Conservation (phyloP, 495 filamentous ascomycete genomes). For the Aspergillus wentii region DNA sequence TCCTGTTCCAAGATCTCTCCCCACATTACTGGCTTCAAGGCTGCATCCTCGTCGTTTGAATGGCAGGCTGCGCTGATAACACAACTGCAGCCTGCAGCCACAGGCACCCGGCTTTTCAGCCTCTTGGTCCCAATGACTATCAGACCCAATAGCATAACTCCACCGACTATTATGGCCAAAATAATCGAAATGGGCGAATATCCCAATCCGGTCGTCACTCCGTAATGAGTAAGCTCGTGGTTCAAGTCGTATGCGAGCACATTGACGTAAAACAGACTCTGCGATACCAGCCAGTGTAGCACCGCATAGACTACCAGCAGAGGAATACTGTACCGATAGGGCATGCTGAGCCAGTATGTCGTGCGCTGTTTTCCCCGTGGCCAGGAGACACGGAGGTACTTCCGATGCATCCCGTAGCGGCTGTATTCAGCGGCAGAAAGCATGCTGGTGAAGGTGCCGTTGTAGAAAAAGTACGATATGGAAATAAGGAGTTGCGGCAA, state of each 20-base stretch:
- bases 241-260: too few species aligned
- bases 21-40: slow-evolving; percentile 15
- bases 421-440: slow-evolving; percentile 22
- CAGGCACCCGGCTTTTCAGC: slow-evolving; percentile 20
- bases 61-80: slow-evolving; percentile 43
- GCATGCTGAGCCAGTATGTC: too few species aligned
- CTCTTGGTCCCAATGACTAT: not conserved
- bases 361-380: slow-evolving; percentile 28
- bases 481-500: slow-evolving; percentile 34
- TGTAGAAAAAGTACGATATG: slow-evolving; percentile 29
- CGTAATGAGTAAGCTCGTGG: too few species aligned
- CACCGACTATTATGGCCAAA: not conserved
- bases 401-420: slow-evolving; percentile 15
- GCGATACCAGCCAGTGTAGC: too few species aligned
- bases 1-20: slow-evolving; percentile 8
- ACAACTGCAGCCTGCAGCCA: slow-evolving; percentile 24
- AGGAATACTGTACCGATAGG: too few species aligned
- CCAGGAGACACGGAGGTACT: slow-evolving; percentile 29
- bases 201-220: slow-evolving; percentile 5
- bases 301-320: too few species aligned
- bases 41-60: slow-evolving; percentile 8
- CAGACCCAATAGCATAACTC: not conserved
- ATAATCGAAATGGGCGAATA: slow-evolving; percentile 18
- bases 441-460: slow-evolving; percentile 29
- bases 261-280: too few species aligned